A percentile compares a stretch with the other conserved stretches of the same genome.
These are phyloP conservation scores for Sugiyamaella sp. DNA, from an alignment of 1,139 yeast species.

Conservation along the genomic window DNA sequence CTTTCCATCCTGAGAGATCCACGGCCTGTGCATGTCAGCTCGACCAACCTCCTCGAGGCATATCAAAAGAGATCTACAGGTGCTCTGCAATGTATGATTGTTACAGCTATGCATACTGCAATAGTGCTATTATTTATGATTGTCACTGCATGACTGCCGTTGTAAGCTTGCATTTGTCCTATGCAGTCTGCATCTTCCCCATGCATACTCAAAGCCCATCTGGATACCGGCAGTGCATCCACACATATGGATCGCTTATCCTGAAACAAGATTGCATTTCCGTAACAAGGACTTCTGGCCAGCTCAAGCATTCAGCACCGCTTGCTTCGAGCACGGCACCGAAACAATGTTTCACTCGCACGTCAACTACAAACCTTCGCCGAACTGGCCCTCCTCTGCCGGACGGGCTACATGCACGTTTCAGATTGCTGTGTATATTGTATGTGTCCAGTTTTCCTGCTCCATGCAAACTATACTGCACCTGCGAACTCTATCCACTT, in stretches of 20 bases:
- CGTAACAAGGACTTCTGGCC: not conserved
- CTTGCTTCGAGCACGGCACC: not conserved
- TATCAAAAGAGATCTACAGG: not conserved
- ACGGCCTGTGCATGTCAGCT: not conserved
- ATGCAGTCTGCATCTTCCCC: not conserved
- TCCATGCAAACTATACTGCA: no score
- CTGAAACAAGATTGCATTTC: slow-evolving; percentile 15
- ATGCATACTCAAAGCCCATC: not conserved
- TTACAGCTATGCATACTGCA: not conserved
- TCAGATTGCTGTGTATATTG: no score
- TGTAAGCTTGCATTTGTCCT: not conserved
- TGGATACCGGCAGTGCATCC: not conserved
- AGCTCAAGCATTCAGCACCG: not conserved
- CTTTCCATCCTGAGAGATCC: not conserved
- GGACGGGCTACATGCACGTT: no score
- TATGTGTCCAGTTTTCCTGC: no score
- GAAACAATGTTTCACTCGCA: not conserved
- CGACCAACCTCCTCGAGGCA: slow-evolving; percentile 1
- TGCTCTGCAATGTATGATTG: not conserved
- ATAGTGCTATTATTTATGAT: not conserved
- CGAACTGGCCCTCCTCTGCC: not conserved
- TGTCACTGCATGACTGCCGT: not conserved
- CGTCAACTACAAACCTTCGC: no score
- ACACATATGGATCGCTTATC: slow-evolving; percentile 10
- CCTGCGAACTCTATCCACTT: no score